These are phyloP conservation scores for Claviceps digitariae DNA, from an alignment of 2,329 filamentous ascomycete genomes.

Conservation along the genomic window DNA sequence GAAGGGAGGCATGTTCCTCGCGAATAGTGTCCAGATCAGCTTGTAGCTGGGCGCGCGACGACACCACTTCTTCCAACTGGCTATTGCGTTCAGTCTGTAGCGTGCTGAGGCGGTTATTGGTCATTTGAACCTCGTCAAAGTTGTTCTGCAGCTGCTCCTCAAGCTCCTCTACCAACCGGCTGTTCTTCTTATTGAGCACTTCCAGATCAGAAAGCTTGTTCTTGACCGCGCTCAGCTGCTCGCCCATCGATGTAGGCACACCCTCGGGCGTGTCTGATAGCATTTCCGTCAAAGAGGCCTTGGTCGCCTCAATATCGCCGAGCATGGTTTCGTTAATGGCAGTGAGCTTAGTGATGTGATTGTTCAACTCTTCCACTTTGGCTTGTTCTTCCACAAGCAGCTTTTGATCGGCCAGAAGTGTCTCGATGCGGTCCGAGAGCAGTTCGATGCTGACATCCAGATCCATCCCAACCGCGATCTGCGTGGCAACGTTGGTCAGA, in stretches of 20 bases:
- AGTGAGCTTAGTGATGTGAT: constrained; percentile 40
- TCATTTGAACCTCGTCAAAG: constrained; percentile 81
- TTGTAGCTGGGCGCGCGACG: constrained; percentile 48
- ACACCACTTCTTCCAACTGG: constrained; percentile 67
- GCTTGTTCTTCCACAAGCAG: constrained; percentile 45
- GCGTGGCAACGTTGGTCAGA: constrained; percentile 48
- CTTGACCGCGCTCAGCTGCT: constrained; percentile 49
- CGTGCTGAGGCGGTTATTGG: constrained; percentile 74
- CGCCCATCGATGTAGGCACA: constrained; percentile 32
- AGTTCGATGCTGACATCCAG: constrained; percentile 55
- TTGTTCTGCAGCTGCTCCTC: constrained; percentile 93
- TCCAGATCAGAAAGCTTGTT: constrained; percentile 51
- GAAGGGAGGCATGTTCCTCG: constrained; percentile 60
- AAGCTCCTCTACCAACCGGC: constrained; percentile 82
- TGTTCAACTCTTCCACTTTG: constrained; percentile 43
- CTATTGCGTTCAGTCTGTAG: constrained; percentile 60
- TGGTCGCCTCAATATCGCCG: constrained; percentile 49
- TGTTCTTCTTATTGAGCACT: constrained; percentile 73
- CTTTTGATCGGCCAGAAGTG: constrained; percentile 44
- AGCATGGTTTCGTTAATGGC: constrained; percentile 45
- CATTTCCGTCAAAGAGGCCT: constrained; percentile 38
- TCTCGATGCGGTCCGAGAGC: constrained; percentile 47
- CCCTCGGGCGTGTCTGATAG: constrained; percentile 33
- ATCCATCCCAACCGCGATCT: constrained; percentile 46
- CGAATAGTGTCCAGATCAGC: constrained; percentile 53